Evolutionary conservation across 2,329 filamentous ascomycete genomes (phyloP).

Genomic region (Dothiorella sarmentorum): DNA sequence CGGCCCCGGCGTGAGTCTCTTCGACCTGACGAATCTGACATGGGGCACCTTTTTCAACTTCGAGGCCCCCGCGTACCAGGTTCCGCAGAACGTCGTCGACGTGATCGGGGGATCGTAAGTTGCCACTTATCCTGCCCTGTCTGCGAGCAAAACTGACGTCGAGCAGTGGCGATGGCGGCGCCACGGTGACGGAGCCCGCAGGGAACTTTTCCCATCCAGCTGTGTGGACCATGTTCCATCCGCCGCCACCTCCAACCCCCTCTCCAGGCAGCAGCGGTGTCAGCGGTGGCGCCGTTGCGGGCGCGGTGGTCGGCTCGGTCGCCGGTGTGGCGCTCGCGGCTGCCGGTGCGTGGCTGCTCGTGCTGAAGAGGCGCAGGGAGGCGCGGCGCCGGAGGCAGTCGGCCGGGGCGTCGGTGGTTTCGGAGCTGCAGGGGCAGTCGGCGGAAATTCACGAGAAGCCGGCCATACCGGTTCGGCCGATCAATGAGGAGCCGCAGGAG

Average conservation of each 20-base stretch:
- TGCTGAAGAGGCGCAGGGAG: too few relatives aligned
- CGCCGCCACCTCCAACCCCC: not conserved
- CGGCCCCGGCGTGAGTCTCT: constrained; percentile 20
- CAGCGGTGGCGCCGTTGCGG: constrained; percentile 3
- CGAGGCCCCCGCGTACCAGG: not conserved
- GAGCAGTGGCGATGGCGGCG: not conserved
- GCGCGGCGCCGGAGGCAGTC: too few relatives aligned
- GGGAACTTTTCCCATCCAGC: constrained; percentile 9
- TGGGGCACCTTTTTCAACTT: constrained; percentile 19
- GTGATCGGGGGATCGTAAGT: constrained; percentile 15
- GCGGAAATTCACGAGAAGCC: not conserved
- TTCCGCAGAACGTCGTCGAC: constrained; percentile 2
- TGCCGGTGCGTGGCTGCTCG: too few relatives aligned
- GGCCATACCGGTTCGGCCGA: not conserved
- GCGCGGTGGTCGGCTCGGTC: not conserved
- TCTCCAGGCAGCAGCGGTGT: not conserved
- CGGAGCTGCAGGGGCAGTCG: not conserved
- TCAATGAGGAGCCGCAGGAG: not conserved
- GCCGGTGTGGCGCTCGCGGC: too few relatives aligned
- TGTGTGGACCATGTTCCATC: constrained; percentile 14
- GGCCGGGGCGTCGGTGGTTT: too few relatives aligned
- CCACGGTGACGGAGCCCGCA: constrained; percentile 13
- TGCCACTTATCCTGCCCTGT: too few relatives aligned
- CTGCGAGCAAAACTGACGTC: not conserved
- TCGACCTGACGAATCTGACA: constrained; percentile 22